Percentiles rank a stretch among this genome's conserved stretches.
phyloP scores from a whole-genome alignment of 495 filamentous ascomycete genomes.

The Cryomyces minteri region DNA sequence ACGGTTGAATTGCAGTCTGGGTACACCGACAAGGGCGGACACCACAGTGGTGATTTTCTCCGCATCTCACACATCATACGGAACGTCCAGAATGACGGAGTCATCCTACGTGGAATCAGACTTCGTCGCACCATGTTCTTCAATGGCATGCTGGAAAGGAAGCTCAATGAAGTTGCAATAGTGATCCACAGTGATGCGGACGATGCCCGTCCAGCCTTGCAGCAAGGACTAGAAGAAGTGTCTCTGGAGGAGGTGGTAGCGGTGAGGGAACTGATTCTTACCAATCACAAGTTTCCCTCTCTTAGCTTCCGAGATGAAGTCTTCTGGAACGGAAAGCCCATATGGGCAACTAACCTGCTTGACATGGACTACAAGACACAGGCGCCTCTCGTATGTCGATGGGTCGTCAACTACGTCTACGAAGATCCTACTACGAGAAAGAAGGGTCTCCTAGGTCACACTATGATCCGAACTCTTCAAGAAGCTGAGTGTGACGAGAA shows the following conservation, averaged over 20 bases:
- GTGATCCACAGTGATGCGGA: constrained; percentile 25
- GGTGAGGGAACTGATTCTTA: constrained; percentile 27
- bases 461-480: not conserved
- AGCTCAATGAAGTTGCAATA: constrained; percentile 34
- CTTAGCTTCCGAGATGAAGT: constrained; percentile 14
- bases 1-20: not conserved
- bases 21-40: not conserved
- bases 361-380: not conserved
- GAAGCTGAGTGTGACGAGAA: not conserved
- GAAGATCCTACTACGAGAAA: not conserved
- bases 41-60: constrained; percentile 12
- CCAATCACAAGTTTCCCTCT: constrained; percentile 28
- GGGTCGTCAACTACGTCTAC: constrained; percentile 1
- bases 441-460: not conserved
- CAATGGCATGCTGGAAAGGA: constrained; percentile 2
- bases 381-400: constrained; percentile 10
- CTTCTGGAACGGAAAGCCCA: not conserved
- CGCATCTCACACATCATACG: constrained; percentile 7
- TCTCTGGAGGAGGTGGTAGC: constrained; percentile 16
- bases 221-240: constrained; percentile 29
- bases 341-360: not conserved
- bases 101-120: constrained; percentile 7
- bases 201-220: constrained; percentile 18
- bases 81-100: constrained; percentile 2
- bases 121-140: constrained; percentile 9